Evolutionary conservation across 306 rosid species (phyloP).

Genomic region (Mucuna pruriens): DNA sequence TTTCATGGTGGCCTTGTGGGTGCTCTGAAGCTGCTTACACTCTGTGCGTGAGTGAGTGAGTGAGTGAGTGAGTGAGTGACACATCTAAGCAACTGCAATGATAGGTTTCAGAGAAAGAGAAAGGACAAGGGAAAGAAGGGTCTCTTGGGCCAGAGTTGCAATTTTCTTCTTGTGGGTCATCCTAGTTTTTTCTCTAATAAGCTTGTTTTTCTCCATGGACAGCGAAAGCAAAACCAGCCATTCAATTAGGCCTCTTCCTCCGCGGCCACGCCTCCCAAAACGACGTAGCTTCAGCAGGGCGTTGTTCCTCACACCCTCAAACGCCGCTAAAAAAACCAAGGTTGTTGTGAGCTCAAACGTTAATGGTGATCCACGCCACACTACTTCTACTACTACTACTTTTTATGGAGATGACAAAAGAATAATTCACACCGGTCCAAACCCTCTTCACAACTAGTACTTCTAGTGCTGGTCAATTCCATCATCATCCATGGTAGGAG

Average conservation of each 20-base stretch:
- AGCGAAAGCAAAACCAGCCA: conserved; percentile 21
- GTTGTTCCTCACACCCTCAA: conserved; percentile 53
- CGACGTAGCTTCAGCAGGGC: conserved; percentile 31
- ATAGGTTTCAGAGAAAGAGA: conserved; percentile 51
- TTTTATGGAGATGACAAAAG: conserved; percentile 68
- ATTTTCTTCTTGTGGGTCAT: conserved; percentile 68
- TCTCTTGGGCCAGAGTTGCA: conserved; percentile 27
- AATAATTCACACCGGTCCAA: conserved; percentile 85
- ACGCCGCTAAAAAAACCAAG: neutral
- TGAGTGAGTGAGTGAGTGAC: no score
- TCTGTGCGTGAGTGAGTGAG: neutral
- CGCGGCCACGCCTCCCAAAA: neutral
- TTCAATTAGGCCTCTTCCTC: conserved; percentile 9
- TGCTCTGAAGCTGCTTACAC: conserved; percentile 31
- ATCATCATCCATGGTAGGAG: conserved; percentile 38
- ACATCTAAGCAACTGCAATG: conserved; percentile 52
- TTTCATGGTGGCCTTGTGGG: conserved; percentile 45
- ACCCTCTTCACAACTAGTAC: conserved; percentile 92
- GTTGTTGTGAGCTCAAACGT: neutral
- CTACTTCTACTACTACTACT: neutral
- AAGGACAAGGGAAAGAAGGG: conserved; percentile 43
- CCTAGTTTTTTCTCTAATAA: conserved; percentile 55
- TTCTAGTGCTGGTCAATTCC: no score
- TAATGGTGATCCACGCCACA: conserved; percentile 39
- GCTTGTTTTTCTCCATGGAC: conserved; percentile 41